phyloP scores from a whole-genome alignment of 495 filamentous ascomycete genomes.

The Neurospora discreta region DNA sequence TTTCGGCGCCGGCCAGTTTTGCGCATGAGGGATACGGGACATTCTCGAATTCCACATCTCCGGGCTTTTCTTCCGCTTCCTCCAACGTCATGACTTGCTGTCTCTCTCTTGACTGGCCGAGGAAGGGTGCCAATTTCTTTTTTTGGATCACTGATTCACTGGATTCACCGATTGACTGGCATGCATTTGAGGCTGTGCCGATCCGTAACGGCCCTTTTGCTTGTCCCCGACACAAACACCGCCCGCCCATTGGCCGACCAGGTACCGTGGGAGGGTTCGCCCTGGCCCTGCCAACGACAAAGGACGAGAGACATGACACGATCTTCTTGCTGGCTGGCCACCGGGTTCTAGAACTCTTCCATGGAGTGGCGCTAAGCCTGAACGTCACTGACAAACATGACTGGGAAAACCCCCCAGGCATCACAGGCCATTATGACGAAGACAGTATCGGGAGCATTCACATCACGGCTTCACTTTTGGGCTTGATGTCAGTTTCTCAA shows the following conservation, averaged over 20 bases:
- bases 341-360: neutral
- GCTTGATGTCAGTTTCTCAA: too few relatives aligned
- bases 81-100: neutral
- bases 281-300: too few relatives aligned
- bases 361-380: neutral
- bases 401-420: neutral
- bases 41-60: neutral
- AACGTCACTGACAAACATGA: neutral
- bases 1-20: neutral
- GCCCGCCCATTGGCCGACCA: neutral
- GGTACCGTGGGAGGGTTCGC: too few relatives aligned
- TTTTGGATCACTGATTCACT: neutral
- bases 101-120: neutral
- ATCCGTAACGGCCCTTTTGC: neutral
- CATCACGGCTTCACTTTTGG: neutral
- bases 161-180: neutral
- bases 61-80: neutral
- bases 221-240: neutral
- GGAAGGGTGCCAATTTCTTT: neutral
- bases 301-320: neutral
- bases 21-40: neutral
- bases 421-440: neutral
- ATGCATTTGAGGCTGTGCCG: neutral
- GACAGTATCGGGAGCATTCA: neutral
- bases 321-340: neutral